These are phyloP conservation scores for Suillus discolor DNA, from an alignment of 768 basidiomycete genomes.

Conservation along the genomic window DNA sequence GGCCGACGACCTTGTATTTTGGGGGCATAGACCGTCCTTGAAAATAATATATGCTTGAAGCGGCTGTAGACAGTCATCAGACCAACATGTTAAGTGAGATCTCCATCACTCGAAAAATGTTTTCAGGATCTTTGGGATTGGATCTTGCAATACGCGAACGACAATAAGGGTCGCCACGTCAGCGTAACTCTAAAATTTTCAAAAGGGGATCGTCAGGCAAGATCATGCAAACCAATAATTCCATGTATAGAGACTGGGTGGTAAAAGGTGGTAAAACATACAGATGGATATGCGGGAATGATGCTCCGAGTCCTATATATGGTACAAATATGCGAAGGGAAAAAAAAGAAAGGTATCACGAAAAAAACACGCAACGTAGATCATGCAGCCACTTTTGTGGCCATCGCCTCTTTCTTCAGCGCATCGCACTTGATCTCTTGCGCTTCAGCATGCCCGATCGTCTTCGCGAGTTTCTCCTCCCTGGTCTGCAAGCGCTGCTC, in stretches of 20 bases:
- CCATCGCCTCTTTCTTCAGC: constrained; percentile 42
- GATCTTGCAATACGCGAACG: not conserved
- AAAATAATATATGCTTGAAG: not conserved
- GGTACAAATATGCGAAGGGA: constrained; percentile 1
- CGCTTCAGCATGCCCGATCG: constrained; percentile 59
- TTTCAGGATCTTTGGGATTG: not conserved
- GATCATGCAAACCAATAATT: not conserved
- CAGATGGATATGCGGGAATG: constrained; percentile 3
- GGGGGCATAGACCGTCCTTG: not conserved
- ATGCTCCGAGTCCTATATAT: constrained; percentile 6
- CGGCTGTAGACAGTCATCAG: not conserved
- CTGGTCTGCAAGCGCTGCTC: constrained; percentile 67
- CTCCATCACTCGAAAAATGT: not conserved
- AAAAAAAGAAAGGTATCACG: not conserved
- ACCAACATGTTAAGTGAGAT: not conserved
- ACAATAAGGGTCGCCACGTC: not conserved
- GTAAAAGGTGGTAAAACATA: constrained; percentile 10
- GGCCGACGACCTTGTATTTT: not conserved
- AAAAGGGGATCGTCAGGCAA: not conserved
- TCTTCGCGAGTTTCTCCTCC: constrained; percentile 62
- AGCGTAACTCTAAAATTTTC: not conserved
- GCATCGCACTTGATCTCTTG: constrained; percentile 57
- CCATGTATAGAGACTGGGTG: not conserved
- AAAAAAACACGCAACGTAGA: constrained; percentile 6
- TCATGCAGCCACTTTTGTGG: constrained; percentile 23